These are phyloP conservation scores for Picea abies DNA, from an alignment of 83 land plant species.

Conservation along the genomic window DNA sequence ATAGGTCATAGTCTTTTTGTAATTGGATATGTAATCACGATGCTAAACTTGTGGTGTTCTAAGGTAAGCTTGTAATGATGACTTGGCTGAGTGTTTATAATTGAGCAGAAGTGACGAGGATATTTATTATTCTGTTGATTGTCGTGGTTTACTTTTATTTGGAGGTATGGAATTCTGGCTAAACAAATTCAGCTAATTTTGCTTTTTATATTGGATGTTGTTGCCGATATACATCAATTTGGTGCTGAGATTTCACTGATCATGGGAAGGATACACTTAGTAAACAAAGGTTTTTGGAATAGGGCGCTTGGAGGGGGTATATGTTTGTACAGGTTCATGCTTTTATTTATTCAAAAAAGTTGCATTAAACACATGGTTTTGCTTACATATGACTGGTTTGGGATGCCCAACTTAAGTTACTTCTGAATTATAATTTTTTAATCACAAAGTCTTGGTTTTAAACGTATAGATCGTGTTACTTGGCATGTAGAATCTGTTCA, in stretches of 20 bases:
- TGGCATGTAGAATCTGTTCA: not conserved
- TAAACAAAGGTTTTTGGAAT: not conserved
- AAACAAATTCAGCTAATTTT: not conserved
- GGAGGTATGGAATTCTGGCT: too few species aligned
- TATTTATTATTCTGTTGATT: too few species aligned
- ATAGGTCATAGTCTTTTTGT: too few species aligned
- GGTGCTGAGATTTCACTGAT: not conserved
- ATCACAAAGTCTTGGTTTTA: not conserved
- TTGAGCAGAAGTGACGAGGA: too few species aligned
- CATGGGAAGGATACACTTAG: not conserved
- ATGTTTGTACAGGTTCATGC: not conserved
- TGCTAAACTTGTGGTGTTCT: too few species aligned
- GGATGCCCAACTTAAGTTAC: not conserved
- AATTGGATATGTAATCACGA: too few species aligned
- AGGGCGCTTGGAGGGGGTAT: not conserved
- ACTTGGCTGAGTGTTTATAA: too few species aligned
- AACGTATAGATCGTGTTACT: not conserved
- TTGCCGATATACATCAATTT: not conserved
- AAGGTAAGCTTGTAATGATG: too few species aligned
- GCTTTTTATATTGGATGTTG: not conserved
- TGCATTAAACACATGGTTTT: not conserved
- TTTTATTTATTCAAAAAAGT: not conserved
- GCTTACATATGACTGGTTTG: not conserved
- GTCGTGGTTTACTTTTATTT: too few species aligned
- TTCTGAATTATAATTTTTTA: not conserved